Evolutionary conservation across 768 basidiomycete species (phyloP).

Genomic region (Collybia sordida): DNA sequence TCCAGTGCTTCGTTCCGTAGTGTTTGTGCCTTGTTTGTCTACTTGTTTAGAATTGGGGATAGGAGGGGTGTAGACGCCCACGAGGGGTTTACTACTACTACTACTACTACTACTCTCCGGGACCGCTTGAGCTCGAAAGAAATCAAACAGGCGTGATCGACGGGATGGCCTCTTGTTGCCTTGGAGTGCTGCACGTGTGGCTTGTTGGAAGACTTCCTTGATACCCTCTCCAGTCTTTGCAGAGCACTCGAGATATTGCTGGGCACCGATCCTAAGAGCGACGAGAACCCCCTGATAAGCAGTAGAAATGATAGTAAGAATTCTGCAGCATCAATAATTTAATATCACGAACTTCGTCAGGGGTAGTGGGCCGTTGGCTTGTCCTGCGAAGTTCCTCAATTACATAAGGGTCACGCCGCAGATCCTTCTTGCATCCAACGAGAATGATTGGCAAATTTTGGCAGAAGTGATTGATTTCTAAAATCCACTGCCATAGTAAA

Average conservation of each 20-base stretch:
- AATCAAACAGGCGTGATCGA: too few relatives aligned
- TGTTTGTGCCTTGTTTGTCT: too few relatives aligned
- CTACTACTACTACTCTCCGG: too few relatives aligned
- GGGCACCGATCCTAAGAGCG: constrained; percentile 12
- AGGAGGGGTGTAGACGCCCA: too few relatives aligned
- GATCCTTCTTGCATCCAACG: constrained; percentile 77
- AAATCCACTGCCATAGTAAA: constrained; percentile 75
- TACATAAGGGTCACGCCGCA: constrained; percentile 20
- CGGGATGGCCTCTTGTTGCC: too few relatives aligned
- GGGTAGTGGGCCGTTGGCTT: constrained; percentile 4
- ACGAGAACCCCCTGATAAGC: constrained; percentile 8
- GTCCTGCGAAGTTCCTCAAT: too few relatives aligned
- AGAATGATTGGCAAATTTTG: constrained; percentile 70
- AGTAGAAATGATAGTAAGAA: not conserved
- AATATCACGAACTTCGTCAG: constrained; percentile 7
- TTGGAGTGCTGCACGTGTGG: constrained; percentile 5
- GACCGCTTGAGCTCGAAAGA: too few relatives aligned
- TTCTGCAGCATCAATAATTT: not conserved
- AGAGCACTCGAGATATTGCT: constrained; percentile 69
- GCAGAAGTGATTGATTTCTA: constrained; percentile 74
- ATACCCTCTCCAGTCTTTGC: constrained; percentile 79
- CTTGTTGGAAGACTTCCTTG: constrained; percentile 57
- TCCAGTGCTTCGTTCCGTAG: too few relatives aligned
- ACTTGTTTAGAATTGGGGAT: too few relatives aligned
- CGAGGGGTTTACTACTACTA: too few relatives aligned